Evolutionary conservation across 768 basidiomycete species (phyloP).

Genomic region (Hemileccinum rubropunctum): DNA sequence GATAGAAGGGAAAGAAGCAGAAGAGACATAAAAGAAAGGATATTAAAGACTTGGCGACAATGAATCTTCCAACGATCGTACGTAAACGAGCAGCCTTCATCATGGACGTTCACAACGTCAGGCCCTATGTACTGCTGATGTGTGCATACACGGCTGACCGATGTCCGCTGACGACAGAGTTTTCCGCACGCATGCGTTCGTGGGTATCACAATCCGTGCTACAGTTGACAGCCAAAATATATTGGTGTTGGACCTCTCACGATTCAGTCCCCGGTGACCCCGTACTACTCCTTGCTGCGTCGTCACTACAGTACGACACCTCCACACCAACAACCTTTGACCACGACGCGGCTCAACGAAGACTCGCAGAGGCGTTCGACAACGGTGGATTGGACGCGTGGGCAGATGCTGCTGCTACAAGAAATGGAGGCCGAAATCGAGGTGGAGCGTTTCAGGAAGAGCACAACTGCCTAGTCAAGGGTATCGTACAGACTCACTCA

Average conservation of each 20-base stretch:
- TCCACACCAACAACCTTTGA: constrained; percentile 6
- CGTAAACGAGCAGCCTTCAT: constrained; percentile 87
- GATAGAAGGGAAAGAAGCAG: constrained; percentile 92
- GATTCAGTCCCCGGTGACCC: constrained; percentile 11
- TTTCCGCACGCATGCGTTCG: constrained; percentile 54
- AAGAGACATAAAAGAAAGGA: constrained; percentile 99
- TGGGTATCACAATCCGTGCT: constrained; percentile 48
- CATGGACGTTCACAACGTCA: constrained; percentile 25
- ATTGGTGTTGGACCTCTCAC: constrained; percentile 38
- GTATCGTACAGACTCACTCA: neutral
- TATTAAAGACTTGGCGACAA: constrained; percentile 93
- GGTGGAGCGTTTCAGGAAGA: constrained; percentile 40
- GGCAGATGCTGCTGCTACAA: constrained; percentile 46
- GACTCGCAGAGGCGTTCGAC: constrained; percentile 56
- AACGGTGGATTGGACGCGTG: constrained; percentile 56
- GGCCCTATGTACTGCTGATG: too few relatives aligned
- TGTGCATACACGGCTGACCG: too few relatives aligned
- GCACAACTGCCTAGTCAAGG: neutral
- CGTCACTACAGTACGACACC: neutral
- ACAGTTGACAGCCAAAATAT: constrained; percentile 48
- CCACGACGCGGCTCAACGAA: constrained; percentile 45
- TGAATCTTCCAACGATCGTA: constrained; percentile 91
- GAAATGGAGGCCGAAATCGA: constrained; percentile 60
- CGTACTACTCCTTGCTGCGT: neutral
- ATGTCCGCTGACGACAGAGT: constrained; percentile 49